phyloP scores from a whole-genome alignment of 2,329 filamentous ascomycete genomes.

The Cordyceps javanica region DNA sequence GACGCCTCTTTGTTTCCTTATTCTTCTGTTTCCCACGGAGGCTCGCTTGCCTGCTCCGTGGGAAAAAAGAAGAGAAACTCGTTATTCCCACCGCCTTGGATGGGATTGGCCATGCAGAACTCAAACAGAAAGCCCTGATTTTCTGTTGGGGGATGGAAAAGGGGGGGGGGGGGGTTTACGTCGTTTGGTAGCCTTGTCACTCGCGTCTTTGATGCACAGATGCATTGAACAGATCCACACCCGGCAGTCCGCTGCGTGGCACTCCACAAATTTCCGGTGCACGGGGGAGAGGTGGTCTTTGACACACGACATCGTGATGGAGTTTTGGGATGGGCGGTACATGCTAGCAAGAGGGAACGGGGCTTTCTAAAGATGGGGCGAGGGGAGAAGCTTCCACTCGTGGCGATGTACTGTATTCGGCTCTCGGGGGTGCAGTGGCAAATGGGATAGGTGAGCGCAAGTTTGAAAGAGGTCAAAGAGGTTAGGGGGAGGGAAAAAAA shows the following conservation, averaged over 20 bases:
- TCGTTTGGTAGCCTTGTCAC: too few relatives aligned
- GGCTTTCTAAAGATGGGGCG: too few relatives aligned
- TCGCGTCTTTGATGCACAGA: not conserved
- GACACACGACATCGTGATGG: not conserved
- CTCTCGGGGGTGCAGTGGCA: not conserved
- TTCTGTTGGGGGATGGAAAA: constrained; percentile 5
- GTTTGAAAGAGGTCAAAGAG: not conserved
- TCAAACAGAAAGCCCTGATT: not conserved
- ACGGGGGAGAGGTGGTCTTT: not conserved
- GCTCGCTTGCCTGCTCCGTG: not conserved
- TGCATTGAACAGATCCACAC: not conserved
- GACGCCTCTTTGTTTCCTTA: not conserved
- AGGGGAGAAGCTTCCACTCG: too few relatives aligned
- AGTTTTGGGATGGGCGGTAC: not conserved
- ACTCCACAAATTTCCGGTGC: not conserved
- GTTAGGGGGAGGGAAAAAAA: not conserved
- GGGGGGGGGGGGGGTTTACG: too few relatives aligned
- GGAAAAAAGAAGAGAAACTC: too few relatives aligned
- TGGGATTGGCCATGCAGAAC: not conserved
- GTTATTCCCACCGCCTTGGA: not conserved
- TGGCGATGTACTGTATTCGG: not conserved
- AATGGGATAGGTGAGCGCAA: not conserved
- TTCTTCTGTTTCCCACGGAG: not conserved
- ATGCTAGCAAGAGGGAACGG: not conserved
- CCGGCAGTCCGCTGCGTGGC: not conserved